These are phyloP conservation scores for Elsinoe fawcettii DNA, from an alignment of 2,329 filamentous ascomycete species.

Conservation along the genomic window DNA sequence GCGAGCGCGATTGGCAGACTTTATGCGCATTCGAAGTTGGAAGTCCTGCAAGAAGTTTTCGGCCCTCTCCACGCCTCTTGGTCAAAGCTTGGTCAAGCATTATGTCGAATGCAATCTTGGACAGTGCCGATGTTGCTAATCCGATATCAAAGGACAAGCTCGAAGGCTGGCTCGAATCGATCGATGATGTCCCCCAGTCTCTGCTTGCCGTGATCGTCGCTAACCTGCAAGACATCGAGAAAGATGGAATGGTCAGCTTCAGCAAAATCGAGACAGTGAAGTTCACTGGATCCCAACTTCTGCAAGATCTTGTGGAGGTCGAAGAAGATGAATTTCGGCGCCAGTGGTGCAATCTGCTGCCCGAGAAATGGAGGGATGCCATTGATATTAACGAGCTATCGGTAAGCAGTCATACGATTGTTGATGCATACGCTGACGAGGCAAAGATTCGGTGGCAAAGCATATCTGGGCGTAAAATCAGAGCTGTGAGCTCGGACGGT, in stretches of 20 bases:
- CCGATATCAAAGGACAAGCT: constrained; percentile 32
- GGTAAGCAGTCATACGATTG: constrained; percentile 11
- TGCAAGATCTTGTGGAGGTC: constrained; percentile 18
- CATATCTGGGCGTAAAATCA: constrained; percentile 3
- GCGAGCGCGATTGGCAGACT: constrained; percentile 42
- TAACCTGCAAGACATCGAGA: constrained; percentile 4
- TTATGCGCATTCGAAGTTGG: constrained; percentile 47
- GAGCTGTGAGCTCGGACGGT: neutral
- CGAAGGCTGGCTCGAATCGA: constrained; percentile 28
- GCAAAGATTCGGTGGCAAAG: constrained; percentile 7
- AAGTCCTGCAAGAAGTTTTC: constrained; percentile 19
- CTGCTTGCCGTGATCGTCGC: constrained; percentile 33
- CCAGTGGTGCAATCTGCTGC: constrained; percentile 32
- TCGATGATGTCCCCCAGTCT: constrained; percentile 31
- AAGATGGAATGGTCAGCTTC: neutral
- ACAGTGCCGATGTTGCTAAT: constrained; percentile 34
- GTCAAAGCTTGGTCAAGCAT: constrained; percentile 43
- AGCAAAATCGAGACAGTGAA: neutral
- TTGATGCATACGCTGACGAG: neutral
- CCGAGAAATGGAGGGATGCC: constrained; percentile 27
- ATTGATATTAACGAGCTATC: constrained; percentile 23
- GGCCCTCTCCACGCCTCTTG: constrained; percentile 37
- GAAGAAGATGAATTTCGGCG: constrained; percentile 27
- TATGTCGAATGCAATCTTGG: constrained; percentile 34
- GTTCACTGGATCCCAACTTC: constrained; percentile 21